A percentile compares a stretch with the other conserved stretches of the same genome.
phyloP scores from a whole-genome alignment of 179 eudicot species.

The Camellia oleifera region DNA sequence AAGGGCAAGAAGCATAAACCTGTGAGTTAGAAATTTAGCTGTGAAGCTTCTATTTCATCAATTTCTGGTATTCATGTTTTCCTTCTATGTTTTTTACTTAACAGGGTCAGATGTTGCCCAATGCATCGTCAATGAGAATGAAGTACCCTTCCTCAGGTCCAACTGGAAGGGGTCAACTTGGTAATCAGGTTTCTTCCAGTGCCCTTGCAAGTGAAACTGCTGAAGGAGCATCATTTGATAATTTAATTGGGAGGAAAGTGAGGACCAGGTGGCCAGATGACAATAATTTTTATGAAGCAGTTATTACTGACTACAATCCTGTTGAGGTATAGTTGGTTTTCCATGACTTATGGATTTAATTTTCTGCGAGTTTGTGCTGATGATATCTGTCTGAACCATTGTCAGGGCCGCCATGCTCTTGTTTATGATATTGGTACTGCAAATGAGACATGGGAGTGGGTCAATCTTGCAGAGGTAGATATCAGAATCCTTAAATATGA shows the following conservation, averaged over 20 bases:
- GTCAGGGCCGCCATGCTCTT: constrained; percentile 65
- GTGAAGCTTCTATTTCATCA: neutral
- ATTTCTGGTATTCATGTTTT: constrained; percentile 6
- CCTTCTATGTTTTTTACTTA: neutral
- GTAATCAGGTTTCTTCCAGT: constrained; percentile 36
- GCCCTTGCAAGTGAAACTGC: constrained; percentile 35
- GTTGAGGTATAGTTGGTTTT: constrained; percentile 39
- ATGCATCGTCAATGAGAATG: constrained; percentile 37
- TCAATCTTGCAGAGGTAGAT: constrained; percentile 65
- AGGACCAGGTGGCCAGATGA: constrained; percentile 84
- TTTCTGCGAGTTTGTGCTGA: constrained; percentile 18
- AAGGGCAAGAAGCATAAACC: constrained; percentile 57
- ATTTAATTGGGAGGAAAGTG: constrained; percentile 65
- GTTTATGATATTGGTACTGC: constrained; percentile 60
- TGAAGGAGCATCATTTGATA: constrained; percentile 38
- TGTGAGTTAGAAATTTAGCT: constrained; percentile 30
- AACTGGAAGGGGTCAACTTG: constrained; percentile 52
- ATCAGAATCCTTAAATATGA: constrained; percentile 3
- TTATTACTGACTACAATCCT: constrained; percentile 53
- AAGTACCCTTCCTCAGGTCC: constrained; percentile 46
- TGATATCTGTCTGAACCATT: constrained; percentile 9
- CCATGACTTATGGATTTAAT: neutral
- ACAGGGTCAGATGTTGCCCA: constrained; percentile 37
- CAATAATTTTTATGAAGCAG: constrained; percentile 70
- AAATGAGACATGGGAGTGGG: constrained; percentile 78